Evolutionary conservation across 129 eudicot species (phyloP).

Genomic region (Erigeron canadensis): DNA sequence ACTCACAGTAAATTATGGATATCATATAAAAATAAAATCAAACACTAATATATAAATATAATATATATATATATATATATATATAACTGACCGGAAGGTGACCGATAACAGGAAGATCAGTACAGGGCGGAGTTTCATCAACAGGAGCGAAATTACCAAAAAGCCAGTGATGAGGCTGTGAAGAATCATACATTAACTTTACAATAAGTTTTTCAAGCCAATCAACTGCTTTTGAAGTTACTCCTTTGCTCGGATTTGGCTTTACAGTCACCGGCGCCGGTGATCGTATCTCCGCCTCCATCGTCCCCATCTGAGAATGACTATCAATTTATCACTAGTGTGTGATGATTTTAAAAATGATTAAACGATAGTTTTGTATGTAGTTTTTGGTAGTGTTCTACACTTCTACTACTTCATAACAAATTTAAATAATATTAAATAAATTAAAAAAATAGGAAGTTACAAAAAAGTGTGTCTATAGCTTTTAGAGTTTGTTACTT

Average conservation of each 20-base stretch:
- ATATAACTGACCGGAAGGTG: slow-evolving; percentile 67
- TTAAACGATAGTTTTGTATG: background rate
- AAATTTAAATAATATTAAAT: too few relatives aligned
- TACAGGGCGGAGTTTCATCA: slow-evolving; percentile 76
- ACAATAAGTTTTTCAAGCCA: slow-evolving; percentile 63
- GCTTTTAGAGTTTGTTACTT: too few relatives aligned
- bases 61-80: background rate
- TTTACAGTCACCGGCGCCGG: slow-evolving; percentile 57
- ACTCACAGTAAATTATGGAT: background rate
- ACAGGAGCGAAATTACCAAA: slow-evolving; percentile 88
- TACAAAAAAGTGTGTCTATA: too few relatives aligned
- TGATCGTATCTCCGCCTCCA: slow-evolving; percentile 27
- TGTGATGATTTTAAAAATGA: background rate
- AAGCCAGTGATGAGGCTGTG: slow-evolving; percentile 61
- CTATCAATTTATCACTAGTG: background rate
- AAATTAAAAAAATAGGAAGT: too few relatives aligned
- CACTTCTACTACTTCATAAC: too few relatives aligned
- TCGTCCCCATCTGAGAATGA: slow-evolving; percentile 19
- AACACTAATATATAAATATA: background rate
- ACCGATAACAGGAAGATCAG: slow-evolving; percentile 66
- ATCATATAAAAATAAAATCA: too few relatives aligned
- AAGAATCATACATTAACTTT: slow-evolving; percentile 59
- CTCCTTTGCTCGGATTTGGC: slow-evolving; percentile 71
- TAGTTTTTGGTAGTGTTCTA: too few relatives aligned
- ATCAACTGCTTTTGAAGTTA: slow-evolving; percentile 69